phyloP scores from a whole-genome alignment of 208 protist genomes.

The Novymonas esmeraldas region DNA sequence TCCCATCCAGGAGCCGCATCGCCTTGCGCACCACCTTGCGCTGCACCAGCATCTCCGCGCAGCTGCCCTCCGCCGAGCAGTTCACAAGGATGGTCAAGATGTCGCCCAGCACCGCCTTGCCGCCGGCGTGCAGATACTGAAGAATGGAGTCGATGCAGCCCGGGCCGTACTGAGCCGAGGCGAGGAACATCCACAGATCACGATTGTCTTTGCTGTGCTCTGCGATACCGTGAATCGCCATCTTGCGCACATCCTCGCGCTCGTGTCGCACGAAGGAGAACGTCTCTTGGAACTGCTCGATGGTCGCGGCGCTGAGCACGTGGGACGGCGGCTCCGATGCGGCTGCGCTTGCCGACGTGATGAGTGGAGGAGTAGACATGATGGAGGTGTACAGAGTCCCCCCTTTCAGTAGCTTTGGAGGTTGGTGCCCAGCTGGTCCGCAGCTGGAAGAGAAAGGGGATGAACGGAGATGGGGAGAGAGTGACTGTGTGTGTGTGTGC shows the following conservation, averaged over 20 bases:
- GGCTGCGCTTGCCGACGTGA: too few species aligned
- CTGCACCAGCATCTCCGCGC: constrained; percentile 73
- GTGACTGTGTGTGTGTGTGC: too few species aligned
- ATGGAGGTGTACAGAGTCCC: too few species aligned
- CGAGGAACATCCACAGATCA: constrained; percentile 54
- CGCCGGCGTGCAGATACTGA: constrained; percentile 60
- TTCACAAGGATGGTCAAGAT: constrained; percentile 85
- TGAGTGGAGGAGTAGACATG: background rate
- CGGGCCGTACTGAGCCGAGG: constrained; percentile 42
- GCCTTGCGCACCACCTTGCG: constrained; percentile 66
- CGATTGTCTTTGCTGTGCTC: constrained; percentile 80
- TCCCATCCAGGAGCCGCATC: constrained; percentile 79
- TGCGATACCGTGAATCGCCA: constrained; percentile 76
- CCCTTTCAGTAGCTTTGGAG: too few species aligned
- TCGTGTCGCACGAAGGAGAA: constrained; percentile 70
- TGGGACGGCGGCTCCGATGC: background rate
- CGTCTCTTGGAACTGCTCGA: constrained; percentile 55
- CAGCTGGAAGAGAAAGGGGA: too few species aligned
- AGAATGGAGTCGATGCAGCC: constrained; percentile 59
- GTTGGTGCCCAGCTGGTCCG: too few species aligned
- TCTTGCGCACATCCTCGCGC: constrained; percentile 85
- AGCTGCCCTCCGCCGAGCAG: constrained; percentile 70
- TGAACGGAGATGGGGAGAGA: background rate
- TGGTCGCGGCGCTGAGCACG: constrained; percentile 20
- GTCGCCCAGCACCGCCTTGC: constrained; percentile 58